Evolutionary conservation across 208 protist species (phyloP).

Genomic region (Zelonia costaricensis): DNA sequence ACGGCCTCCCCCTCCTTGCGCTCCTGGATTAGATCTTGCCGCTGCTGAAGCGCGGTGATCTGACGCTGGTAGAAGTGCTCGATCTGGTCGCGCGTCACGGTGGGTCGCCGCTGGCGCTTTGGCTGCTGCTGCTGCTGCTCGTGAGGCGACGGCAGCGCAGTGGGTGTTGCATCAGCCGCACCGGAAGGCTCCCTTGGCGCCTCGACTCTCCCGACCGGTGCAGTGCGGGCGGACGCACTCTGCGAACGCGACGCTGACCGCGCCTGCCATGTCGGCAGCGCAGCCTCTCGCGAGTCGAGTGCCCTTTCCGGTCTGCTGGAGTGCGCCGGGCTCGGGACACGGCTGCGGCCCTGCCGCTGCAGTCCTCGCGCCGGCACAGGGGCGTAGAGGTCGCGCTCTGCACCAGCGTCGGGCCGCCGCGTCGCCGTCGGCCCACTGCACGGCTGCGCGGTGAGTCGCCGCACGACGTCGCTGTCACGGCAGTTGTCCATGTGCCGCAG

Average conservation of each 20-base stretch:
- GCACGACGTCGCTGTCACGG: slow-evolving; percentile 70
- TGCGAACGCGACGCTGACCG: no score
- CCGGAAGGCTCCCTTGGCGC: no score
- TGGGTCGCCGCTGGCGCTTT: neutral
- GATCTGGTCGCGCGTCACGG: slow-evolving; percentile 27
- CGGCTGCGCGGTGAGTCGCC: slow-evolving; percentile 44
- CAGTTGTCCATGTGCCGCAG: slow-evolving; percentile 22
- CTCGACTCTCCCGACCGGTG: no score
- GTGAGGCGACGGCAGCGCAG: no score
- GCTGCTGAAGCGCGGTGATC: slow-evolving; percentile 27
- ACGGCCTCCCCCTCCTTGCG: slow-evolving; percentile 25
- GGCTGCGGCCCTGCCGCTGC: neutral
- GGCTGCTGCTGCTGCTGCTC: neutral
- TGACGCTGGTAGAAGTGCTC: slow-evolving; percentile 67
- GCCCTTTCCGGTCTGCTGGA: no score
- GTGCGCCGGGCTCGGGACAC: no score
- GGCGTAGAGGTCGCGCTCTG: slow-evolving; percentile 4
- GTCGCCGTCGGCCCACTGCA: neutral
- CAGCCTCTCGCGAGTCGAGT: no score
- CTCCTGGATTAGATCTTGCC: slow-evolving; percentile 24
- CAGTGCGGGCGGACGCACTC: no score
- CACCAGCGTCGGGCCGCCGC: neutral
- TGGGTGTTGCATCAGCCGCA: no score
- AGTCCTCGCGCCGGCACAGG: neutral
- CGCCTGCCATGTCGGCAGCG: no score